These are phyloP conservation scores for Aspergillus hancockii DNA, from an alignment of 495 filamentous ascomycete species.

Conservation along the genomic window DNA sequence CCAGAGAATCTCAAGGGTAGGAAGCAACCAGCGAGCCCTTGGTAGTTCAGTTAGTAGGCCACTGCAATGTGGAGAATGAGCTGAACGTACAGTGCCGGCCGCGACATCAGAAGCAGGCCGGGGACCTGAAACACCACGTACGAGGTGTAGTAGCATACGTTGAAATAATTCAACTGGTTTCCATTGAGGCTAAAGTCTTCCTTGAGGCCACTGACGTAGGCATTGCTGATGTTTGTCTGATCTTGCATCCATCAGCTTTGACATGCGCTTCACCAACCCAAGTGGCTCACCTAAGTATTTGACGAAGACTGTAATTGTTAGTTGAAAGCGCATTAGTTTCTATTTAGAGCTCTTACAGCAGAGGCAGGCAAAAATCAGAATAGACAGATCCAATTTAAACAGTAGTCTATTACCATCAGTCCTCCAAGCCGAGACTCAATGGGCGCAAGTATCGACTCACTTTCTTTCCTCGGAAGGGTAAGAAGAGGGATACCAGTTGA, in stretches of 20 bases:
- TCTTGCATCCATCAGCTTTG: slow-evolving; percentile 24
- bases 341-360: slow-evolving; percentile 33
- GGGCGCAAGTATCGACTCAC: slow-evolving; percentile 19
- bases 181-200: slow-evolving; percentile 60
- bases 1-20: slow-evolving; percentile 31
- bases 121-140: slow-evolving; percentile 44
- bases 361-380: slow-evolving; percentile 38
- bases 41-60: neutral
- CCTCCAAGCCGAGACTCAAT: neutral
- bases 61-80: neutral
- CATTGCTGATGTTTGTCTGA: slow-evolving; percentile 51
- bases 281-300: slow-evolving; percentile 32
- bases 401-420: slow-evolving; percentile 23
- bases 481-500: slow-evolving; percentile 49
- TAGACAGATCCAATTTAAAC: slow-evolving; percentile 35
- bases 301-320: slow-evolving; percentile 32
- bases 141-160: slow-evolving; percentile 40
- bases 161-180: slow-evolving; percentile 50
- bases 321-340: neutral
- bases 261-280: neutral
- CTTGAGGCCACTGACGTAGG: slow-evolving; percentile 59
- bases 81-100: slow-evolving; percentile 31
- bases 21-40: slow-evolving; percentile 41
- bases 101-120: slow-evolving; percentile 36
- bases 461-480: slow-evolving; percentile 46